phyloP scores from a whole-genome alignment of 345 rosid genomes.

The Syzygium grande region DNA sequence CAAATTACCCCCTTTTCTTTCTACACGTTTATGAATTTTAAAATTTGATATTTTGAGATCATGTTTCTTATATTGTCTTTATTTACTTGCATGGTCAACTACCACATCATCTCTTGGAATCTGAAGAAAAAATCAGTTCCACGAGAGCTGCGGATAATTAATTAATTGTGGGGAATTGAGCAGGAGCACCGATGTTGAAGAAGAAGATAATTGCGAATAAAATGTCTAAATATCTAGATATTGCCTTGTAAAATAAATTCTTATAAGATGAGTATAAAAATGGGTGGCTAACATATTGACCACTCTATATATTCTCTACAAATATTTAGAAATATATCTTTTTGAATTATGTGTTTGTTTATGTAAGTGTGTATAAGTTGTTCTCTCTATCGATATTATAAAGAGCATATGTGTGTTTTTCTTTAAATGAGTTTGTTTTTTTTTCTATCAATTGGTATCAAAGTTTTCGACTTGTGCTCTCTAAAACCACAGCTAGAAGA shows the following conservation, averaged over 20 bases:
- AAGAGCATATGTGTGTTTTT: background rate
- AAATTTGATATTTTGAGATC: background rate
- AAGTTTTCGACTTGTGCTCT: background rate
- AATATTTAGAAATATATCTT: no score
- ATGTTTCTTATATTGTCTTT: background rate
- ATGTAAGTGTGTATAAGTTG: background rate
- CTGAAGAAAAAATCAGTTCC: background rate
- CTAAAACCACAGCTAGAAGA: background rate
- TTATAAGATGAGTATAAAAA: background rate
- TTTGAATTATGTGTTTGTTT: rapidly evolving
- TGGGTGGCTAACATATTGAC: no score
- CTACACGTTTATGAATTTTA: no score
- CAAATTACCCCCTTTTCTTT: background rate
- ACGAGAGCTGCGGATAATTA: background rate
- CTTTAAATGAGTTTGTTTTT: background rate
- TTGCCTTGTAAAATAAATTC: background rate
- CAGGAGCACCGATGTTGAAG: background rate
- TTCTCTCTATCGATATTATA: rapidly evolving
- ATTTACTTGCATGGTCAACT: background rate
- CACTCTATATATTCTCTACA: no score
- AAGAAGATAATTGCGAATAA: background rate
- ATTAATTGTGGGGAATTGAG: background rate
- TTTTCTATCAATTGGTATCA: background rate
- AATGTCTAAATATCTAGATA: background rate
- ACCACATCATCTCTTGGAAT: background rate